phyloP scores from a whole-genome alignment of 495 filamentous ascomycete genomes.

The Neurospora sp. region DNA sequence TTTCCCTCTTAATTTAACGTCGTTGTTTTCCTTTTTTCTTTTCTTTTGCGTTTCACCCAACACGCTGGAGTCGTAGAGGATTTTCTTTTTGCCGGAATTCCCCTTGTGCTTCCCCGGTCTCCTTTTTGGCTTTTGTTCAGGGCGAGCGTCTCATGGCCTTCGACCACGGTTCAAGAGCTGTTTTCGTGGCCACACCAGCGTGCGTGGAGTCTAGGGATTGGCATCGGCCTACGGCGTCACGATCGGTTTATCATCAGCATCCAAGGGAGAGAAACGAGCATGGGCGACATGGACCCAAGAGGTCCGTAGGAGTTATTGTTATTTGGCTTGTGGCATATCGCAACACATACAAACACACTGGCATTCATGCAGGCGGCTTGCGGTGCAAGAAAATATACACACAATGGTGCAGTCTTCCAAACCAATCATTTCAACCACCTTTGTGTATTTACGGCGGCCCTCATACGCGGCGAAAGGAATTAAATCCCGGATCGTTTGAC shows the following conservation, averaged over 20 bases:
- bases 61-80: conserved; percentile 12
- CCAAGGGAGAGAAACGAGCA: not conserved
- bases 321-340: not conserved
- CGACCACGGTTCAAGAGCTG: conserved; percentile 9
- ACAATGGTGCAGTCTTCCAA: not conserved
- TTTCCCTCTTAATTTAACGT: conserved; percentile 7
- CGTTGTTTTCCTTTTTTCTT: conserved; percentile 9
- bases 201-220: not conserved
- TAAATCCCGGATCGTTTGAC: not conserved
- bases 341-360: not conserved
- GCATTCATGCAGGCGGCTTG: not conserved
- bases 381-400: not conserved
- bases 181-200: not conserved
- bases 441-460: not conserved
- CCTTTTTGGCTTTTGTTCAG: conserved; percentile 3
- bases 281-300: not conserved
- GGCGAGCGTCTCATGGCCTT: conserved; percentile 16
- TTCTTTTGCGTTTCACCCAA: not conserved
- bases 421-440: not conserved
- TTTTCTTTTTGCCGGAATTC: conserved; percentile 4
- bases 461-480: not conserved
- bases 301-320: not conserved
- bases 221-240: conserved; percentile 2
- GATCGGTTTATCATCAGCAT: conserved; percentile 1
- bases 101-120: conserved; percentile 11